Evolutionary conservation across 169 alveolate genomes (phyloP).

Genomic region (Neospora caninum): DNA sequence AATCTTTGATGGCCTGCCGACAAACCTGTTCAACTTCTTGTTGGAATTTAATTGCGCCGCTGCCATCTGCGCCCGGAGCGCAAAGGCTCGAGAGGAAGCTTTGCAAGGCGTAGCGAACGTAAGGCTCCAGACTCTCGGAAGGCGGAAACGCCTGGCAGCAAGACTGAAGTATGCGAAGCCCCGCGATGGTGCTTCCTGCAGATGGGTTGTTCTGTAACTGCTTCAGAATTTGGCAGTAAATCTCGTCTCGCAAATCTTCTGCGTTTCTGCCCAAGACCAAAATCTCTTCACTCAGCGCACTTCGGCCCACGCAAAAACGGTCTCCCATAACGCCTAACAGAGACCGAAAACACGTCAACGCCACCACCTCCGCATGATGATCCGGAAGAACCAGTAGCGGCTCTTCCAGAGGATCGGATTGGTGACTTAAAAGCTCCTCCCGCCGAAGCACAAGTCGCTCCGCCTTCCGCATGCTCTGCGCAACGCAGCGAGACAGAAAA

Average conservation of each 20-base stretch:
- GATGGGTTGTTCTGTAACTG: conserved; percentile 39
- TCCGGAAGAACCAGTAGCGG: conserved; percentile 15
- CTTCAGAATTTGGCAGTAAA: conserved; percentile 46
- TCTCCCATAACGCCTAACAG: conserved; percentile 38
- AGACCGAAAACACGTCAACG: conserved; percentile 13
- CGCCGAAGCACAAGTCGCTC: conserved; percentile 39
- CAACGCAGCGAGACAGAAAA: neutral
- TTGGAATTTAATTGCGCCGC: neutral
- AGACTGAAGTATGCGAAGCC: neutral
- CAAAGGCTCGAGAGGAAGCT: neutral
- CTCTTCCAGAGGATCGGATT: conserved; percentile 12
- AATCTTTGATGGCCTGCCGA: neutral
- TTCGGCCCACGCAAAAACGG: conserved; percentile 20
- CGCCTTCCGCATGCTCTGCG: neutral
- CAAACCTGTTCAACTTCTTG: neutral
- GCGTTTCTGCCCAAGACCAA: neutral
- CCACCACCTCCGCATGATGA: neutral
- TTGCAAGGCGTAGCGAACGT: conserved; percentile 17
- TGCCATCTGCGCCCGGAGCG: neutral
- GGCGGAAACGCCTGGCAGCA: conserved; percentile 44
- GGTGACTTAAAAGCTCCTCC: conserved; percentile 15
- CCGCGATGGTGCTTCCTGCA: neutral
- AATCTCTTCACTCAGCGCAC: neutral
- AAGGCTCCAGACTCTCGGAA: neutral
- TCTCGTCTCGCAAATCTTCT: conserved; percentile 31